These are phyloP conservation scores for Agrocybe praecox DNA, from an alignment of 768 basidiomycete species.

Conservation along the genomic window DNA sequence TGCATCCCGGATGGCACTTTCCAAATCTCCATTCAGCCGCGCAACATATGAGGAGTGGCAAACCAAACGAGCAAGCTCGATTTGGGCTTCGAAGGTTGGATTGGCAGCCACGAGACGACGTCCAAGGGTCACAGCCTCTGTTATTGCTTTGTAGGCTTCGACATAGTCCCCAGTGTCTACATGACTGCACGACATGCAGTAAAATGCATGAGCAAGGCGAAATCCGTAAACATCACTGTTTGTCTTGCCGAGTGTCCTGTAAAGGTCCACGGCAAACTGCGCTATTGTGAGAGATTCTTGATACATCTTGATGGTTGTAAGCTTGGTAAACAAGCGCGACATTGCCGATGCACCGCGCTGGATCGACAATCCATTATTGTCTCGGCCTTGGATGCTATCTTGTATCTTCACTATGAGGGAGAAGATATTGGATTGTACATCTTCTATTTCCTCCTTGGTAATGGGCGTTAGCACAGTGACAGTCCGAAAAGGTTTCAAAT, in stretches of 20 bases:
- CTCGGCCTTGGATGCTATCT: not conserved
- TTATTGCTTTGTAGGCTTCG: too few species aligned
- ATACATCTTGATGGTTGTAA: not conserved
- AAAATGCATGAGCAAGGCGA: not conserved
- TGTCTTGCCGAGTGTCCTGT: not conserved
- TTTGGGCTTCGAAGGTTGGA: too few species aligned
- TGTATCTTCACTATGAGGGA: not conserved
- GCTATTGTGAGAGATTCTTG: not conserved
- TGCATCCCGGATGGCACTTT: not conserved
- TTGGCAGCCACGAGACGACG: too few species aligned
- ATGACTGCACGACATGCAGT: too few species aligned
- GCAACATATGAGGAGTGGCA: too few species aligned
- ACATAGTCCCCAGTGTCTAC: too few species aligned
- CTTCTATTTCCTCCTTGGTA: not conserved
- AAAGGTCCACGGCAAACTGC: not conserved
- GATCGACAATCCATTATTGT: not conserved
- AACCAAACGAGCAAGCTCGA: too few species aligned
- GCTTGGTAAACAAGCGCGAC: not conserved
- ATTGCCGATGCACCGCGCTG: not conserved
- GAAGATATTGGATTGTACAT: not conserved
- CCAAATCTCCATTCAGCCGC: too few species aligned
- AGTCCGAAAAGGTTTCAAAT: not conserved
- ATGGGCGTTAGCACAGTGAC: not conserved
- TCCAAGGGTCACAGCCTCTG: too few species aligned
- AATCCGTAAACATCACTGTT: not conserved